Evolutionary conservation across 2,329 filamentous ascomycete genomes (phyloP).

Genomic region (Nothophaeocryptopus gaeumannii): DNA sequence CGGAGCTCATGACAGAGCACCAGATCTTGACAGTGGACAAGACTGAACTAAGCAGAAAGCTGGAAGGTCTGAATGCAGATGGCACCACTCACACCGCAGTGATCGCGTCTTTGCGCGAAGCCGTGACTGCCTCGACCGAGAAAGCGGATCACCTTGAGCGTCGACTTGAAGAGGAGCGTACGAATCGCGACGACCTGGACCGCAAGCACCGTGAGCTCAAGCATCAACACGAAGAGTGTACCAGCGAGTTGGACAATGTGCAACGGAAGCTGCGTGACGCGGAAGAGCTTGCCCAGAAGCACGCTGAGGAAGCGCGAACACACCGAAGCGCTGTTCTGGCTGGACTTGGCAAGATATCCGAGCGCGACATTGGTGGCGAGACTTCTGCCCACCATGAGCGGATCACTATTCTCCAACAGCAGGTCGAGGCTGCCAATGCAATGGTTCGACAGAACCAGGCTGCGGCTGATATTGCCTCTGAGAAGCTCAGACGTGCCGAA

Average conservation of each 20-base stretch:
- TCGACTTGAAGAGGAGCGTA: conserved; percentile 78
- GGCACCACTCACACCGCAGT: conserved; percentile 68
- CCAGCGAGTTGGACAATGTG: conserved; percentile 70
- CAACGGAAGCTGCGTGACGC: conserved; percentile 76
- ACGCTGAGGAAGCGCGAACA: conserved; percentile 80
- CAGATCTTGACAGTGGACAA: conserved; percentile 84
- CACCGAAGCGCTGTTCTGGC: conserved; percentile 79
- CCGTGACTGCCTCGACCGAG: conserved; percentile 73
- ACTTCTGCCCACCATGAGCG: conserved; percentile 61
- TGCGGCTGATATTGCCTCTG: conserved; percentile 80
- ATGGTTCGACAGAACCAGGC: conserved; percentile 85
- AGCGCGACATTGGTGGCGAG: conserved; percentile 48
- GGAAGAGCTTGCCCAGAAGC: conserved; percentile 82
- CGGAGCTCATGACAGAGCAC: conserved; percentile 71
- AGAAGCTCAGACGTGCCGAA: conserved; percentile 87
- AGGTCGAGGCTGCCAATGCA: conserved; percentile 72
- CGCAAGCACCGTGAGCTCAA: conserved; percentile 72
- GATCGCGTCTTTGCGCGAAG: conserved; percentile 71
- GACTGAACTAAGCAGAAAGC: conserved; percentile 67
- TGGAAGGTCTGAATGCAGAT: conserved; percentile 64
- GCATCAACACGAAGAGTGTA: conserved; percentile 77
- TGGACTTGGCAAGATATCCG: conserved; percentile 72
- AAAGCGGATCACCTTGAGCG: conserved; percentile 74
- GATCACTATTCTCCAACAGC: conserved; percentile 70
- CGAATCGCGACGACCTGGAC: conserved; percentile 72